Percentiles rank a stretch among this genome's conserved stretches.
Evolutionary conservation across 2,329 filamentous ascomycete genomes (phyloP).

Genomic region (Penicillium glabrum): DNA sequence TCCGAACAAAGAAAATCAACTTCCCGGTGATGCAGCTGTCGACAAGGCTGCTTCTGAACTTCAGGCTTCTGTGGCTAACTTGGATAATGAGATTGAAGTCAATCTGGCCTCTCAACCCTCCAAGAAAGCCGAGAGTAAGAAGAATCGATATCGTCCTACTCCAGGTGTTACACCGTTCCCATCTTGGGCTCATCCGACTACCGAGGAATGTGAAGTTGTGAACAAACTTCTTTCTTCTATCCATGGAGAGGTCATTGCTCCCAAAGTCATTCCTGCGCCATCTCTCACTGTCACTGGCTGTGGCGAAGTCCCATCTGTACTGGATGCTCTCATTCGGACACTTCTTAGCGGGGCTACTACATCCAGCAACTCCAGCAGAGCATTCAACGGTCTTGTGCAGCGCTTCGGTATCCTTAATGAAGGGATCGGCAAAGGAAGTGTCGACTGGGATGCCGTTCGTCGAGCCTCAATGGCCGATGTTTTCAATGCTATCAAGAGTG

Average conservation of each 20-base stretch:
- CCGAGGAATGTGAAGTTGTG: constrained; percentile 69
- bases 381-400: constrained; percentile 64
- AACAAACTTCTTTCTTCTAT: constrained; percentile 62
- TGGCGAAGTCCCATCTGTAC: constrained; percentile 64
- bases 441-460: constrained; percentile 73
- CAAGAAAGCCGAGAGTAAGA: constrained; percentile 13
- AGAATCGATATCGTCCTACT: constrained; percentile 50
- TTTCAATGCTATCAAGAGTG: constrained; percentile 67
- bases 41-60: background rate
- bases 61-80: background rate
- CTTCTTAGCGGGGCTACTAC: constrained; percentile 63
- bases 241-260: constrained; percentile 66
- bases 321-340: constrained; percentile 64
- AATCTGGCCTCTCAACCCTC: background rate
- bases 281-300: constrained; percentile 71
- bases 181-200: constrained; percentile 63
- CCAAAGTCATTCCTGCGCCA: constrained; percentile 67
- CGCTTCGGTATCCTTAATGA: constrained; percentile 63
- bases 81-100: background rate
- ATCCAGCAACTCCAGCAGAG: constrained; percentile 61
- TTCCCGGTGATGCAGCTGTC: background rate
- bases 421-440: constrained; percentile 68
- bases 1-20: constrained; percentile 10
- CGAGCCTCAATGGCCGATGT: constrained; percentile 60
- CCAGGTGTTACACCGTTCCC: constrained; percentile 66